phyloP scores from a whole-genome alignment of 495 filamentous ascomycete genomes.

The Pseudomonodictys pantanalensis region DNA sequence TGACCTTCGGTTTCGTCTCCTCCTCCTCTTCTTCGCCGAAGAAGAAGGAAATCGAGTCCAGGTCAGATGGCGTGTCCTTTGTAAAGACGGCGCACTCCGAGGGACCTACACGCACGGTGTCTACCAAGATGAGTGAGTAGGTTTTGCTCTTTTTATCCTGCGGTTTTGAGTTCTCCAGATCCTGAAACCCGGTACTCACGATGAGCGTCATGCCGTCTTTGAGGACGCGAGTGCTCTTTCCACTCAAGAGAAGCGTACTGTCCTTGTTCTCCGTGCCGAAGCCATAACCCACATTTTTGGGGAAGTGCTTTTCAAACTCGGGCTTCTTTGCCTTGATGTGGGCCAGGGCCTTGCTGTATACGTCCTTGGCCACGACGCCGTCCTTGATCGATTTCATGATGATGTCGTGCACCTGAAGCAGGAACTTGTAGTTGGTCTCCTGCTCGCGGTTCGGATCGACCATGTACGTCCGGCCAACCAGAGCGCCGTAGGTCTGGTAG shows the following conservation, averaged over 20 bases:
- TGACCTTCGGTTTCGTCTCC: conserved; percentile 68
- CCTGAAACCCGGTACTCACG: conserved; percentile 81
- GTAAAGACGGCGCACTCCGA: conserved; percentile 83
- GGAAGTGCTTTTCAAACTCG: conserved; percentile 87
- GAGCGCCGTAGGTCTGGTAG: conserved; percentile 90
- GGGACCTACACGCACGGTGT: conserved; percentile 85
- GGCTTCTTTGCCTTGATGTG: conserved; percentile 84
- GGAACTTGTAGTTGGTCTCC: conserved; percentile 89
- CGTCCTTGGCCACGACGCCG: conserved; percentile 80
- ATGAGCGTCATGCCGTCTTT: conserved; percentile 97
- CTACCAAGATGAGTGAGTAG: conserved; percentile 86
- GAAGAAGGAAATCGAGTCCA: conserved; percentile 92
- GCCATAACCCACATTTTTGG: conserved; percentile 83
- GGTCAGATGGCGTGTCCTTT: conserved; percentile 81
- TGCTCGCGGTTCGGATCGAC: conserved; percentile 92
- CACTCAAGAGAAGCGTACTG: conserved; percentile 73
- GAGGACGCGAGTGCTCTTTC: conserved; percentile 74
- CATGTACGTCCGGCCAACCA: conserved; percentile 87
- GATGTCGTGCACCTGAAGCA: conserved; percentile 77
- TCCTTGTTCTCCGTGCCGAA: conserved; percentile 92
- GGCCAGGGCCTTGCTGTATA: conserved; percentile 81
- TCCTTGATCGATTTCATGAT: conserved; percentile 89
- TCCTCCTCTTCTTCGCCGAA: conserved; percentile 74
- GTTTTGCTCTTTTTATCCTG: conserved; percentile 81
- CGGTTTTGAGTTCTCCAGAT: conserved; percentile 75